A percentile compares a stretch with the other conserved stretches of the same genome.
phyloP scores from a whole-genome alignment of 441 rosid genomes.

The Jatropha podagrica region DNA sequence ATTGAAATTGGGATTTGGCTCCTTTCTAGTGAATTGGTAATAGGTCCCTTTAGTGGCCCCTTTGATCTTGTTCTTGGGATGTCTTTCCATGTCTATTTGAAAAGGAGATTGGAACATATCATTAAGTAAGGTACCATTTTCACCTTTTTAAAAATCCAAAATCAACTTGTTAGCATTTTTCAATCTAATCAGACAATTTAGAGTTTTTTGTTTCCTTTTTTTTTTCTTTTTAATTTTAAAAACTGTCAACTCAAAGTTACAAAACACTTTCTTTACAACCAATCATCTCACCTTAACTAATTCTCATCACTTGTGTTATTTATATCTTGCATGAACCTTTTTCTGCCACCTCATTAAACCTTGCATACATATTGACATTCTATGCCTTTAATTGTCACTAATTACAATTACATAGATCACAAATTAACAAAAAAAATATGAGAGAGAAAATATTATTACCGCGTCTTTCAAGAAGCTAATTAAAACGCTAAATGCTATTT shows the following conservation, averaged over 20 bases:
- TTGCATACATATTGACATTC: background rate
- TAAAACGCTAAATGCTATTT: too few relatives aligned
- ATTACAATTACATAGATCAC: too few relatives aligned
- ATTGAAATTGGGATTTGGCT: background rate
- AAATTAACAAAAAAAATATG: too few relatives aligned
- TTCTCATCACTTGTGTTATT: background rate
- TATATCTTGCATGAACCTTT: background rate
- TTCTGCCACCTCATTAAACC: background rate
- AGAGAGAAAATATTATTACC: too few relatives aligned
- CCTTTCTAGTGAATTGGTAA: background rate
- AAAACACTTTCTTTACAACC: background rate
- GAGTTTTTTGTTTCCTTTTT: background rate
- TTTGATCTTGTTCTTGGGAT: constrained; percentile 7
- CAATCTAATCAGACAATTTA: constrained; percentile 22
- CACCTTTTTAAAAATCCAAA: background rate
- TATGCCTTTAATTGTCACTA: background rate
- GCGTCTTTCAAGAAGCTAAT: too few relatives aligned
- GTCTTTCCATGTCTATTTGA: constrained; percentile 11
- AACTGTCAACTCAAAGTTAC: constrained; percentile 11
- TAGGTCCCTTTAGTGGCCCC: constrained; percentile 18
- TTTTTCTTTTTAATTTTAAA: background rate
- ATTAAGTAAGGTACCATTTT: constrained; percentile 13
- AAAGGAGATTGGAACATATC: constrained; percentile 10
- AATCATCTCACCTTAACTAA: constrained; percentile 12
- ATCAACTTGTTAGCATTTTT: constrained; percentile 11